Conservation (phyloP, 257 asterid genomes). For the Lycium barbarum region DNA sequence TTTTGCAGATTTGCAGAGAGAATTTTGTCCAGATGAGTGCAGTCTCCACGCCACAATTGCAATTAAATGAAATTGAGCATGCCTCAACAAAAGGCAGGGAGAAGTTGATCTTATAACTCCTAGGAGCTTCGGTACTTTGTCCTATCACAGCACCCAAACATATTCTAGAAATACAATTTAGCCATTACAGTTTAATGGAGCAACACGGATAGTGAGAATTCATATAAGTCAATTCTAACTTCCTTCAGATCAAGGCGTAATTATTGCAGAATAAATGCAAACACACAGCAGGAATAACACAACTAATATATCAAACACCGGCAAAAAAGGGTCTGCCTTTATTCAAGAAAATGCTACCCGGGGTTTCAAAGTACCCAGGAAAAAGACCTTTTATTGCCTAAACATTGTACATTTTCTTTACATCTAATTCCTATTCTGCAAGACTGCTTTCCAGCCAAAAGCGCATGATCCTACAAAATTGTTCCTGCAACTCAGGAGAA, state of each 20-base stretch:
- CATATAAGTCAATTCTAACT: too few relatives aligned
- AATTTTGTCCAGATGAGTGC: neutral
- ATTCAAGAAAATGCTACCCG: neutral
- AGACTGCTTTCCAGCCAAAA: neutral
- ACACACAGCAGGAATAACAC: neutral
- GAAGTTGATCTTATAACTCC: neutral
- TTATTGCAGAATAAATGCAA: neutral
- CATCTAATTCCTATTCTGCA: neutral
- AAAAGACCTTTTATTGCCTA: neutral
- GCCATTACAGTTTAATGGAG: neutral
- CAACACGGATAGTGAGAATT: neutral
- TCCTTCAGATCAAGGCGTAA: neutral
- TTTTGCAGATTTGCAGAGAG: neutral
- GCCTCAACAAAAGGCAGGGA: neutral
- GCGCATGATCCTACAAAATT: conserved; percentile 41
- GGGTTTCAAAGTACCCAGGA: neutral
- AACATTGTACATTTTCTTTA: conserved; percentile 13
- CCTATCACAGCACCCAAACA: neutral
- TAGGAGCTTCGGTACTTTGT: neutral
- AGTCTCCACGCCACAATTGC: neutral
- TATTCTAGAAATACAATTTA: neutral
- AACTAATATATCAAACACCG: neutral
- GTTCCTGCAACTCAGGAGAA: conserved; percentile 23
- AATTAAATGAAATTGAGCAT: neutral
- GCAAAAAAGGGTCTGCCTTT: neutral